Conservation (phyloP, 352 stramenopile species). For the Phytophthora cactorum region DNA sequence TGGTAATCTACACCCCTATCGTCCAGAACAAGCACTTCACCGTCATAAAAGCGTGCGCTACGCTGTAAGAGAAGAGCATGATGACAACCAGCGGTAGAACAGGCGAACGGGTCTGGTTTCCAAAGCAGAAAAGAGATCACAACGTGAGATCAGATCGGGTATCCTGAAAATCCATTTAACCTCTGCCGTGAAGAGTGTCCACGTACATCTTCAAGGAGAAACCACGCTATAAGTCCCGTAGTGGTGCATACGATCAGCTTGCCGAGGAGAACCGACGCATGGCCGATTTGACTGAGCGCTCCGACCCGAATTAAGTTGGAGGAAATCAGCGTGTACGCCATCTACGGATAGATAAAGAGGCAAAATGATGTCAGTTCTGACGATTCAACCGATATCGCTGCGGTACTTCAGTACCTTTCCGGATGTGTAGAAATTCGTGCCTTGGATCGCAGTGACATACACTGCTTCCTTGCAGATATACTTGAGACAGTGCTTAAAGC, state of each 20-base stretch:
- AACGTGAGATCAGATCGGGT: conserved; percentile 6
- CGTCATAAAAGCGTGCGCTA: conserved; percentile 85
- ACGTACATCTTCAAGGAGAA: conserved; percentile 70
- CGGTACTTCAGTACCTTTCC: conserved; percentile 53
- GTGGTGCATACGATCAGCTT: conserved; percentile 82
- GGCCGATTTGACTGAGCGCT: conserved; percentile 67
- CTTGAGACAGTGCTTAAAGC: conserved; percentile 84
- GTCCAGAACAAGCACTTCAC: conserved; percentile 32
- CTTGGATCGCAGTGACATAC: conserved; percentile 84
- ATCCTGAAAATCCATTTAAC: neutral
- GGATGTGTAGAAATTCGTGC: conserved; percentile 77
- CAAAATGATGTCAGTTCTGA: conserved; percentile 3
- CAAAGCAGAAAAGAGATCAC: conserved; percentile 2
- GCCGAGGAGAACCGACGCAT: conserved; percentile 73
- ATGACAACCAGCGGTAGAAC: conserved; percentile 72
- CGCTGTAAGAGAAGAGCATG: conserved; percentile 75
- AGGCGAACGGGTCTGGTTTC: conserved; percentile 53
- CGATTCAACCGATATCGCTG: neutral
- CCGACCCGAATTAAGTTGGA: conserved; percentile 75
- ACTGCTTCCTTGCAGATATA: conserved; percentile 86
- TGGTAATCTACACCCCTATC: neutral
- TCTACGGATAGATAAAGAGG: conserved; percentile 23
- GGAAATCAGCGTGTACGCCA: conserved; percentile 72
- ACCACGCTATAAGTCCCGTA: conserved; percentile 72
- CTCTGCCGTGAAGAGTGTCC: conserved; percentile 2